Conservation (phyloP, 2,329 filamentous ascomycete species). For the Aspergillus tubingensis region DNA sequence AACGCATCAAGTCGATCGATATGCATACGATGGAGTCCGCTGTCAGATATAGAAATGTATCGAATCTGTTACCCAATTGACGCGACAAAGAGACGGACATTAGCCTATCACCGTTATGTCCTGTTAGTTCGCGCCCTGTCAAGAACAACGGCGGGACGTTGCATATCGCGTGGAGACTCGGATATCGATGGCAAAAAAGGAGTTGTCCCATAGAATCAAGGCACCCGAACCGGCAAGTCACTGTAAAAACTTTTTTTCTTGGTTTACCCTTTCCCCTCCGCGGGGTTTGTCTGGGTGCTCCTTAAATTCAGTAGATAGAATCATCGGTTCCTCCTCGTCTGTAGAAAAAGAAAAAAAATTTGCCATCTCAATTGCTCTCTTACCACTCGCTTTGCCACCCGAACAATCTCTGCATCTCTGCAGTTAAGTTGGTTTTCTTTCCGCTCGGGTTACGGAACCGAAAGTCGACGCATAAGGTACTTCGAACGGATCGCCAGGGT, state of each 20-base stretch:
- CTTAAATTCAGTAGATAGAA: constrained; percentile 1
- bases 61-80: neutral
- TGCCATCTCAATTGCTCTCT: neutral
- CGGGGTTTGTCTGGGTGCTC: neutral
- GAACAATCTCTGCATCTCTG: neutral
- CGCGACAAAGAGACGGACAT: neutral
- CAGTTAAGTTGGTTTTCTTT: neutral
- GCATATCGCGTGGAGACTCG: neutral
- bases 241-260: constrained; percentile 19
- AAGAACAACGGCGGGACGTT: neutral
- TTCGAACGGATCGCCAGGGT: neutral
- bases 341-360: neutral
- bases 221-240: constrained; percentile 16
- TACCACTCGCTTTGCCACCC: neutral
- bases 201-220: constrained; percentile 6
- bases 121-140: neutral
- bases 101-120: neutral
- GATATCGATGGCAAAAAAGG: constrained; percentile 19
- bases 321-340: neutral
- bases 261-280: constrained; percentile 2
- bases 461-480: neutral
- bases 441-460: too few relatives aligned
- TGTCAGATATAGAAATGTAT: neutral
- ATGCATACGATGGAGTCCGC: neutral
- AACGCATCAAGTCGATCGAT: neutral